Evolutionary conservation across 1,139 yeast genomes (phyloP), one percentile per base, ranked within the genome.

Genomic region (Pichia sp.): DNA sequence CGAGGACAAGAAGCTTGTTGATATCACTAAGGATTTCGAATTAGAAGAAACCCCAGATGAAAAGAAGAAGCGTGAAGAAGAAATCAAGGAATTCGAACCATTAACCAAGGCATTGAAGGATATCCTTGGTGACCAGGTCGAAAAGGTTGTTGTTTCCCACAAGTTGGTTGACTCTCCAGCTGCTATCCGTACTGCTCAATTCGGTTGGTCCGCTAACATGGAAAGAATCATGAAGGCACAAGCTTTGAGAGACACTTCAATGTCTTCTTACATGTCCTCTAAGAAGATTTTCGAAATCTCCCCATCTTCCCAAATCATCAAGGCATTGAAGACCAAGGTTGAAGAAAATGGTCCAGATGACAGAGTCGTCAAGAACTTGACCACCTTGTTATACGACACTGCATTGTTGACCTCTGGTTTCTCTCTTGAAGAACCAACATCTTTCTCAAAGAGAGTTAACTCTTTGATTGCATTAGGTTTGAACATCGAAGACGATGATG

Each of bases 161-260:
- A 90, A 90, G 80, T 85, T 95, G 72, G 90, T 90, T 68, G 98
- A 92, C 71, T 95, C 99, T 57, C 99, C 99, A 75, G 99, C 99
- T 75, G 99, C 99, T 68, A 92, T 93, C 74, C 90, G 98, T 84
- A 93, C 99, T 67, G 98, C 97, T 69, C 99, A 93, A 81, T 93
- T 93, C 75, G 99, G 99, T 75, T 93, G 99, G 99, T 93, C 99
- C 67, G 99, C 99, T 70, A 93, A 93, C 83, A 95, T 95, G 99
- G 99, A 93, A 82, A 93, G 99, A 87, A 93, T 93, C 82, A 95
- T 93, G 99, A 93, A 93, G 84, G 99, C 99, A 62, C 99, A 93
- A 82, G 99, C 99, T 69, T 83, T 93, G 70, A 92, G 99, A 81
- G 99, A 93, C 77, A 88, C 96, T 67, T 84, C 96, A 67, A 93